Percentiles rank a stretch among this genome's conserved stretches.
Evolutionary conservation across 1,139 yeast genomes (phyloP).

Genomic region (Yamadazyma dendronema): DNA sequence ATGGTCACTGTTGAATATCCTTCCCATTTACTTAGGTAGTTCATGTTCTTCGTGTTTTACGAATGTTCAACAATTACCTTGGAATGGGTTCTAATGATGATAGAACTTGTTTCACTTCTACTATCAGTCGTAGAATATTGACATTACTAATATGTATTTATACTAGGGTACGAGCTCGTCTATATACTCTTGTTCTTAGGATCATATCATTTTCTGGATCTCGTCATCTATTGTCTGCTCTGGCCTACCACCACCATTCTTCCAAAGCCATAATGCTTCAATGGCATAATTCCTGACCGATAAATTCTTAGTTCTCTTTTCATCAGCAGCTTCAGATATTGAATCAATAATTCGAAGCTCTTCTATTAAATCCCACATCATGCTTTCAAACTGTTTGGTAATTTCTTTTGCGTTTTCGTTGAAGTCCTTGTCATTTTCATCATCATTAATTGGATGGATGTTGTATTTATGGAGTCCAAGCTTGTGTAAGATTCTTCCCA

Average conservation of each 20-base stretch:
- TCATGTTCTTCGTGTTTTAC: slow-evolving; percentile 3
- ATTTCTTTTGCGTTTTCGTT: slow-evolving; percentile 37
- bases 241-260: slow-evolving; percentile 65
- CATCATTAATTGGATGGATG: slow-evolving; percentile 40
- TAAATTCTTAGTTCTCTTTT: slow-evolving; percentile 58
- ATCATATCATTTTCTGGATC: slow-evolving; percentile 12
- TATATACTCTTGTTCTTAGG: no score
- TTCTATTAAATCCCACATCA: slow-evolving; percentile 75
- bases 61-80: background rate
- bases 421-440: slow-evolving; percentile 35
- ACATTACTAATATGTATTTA: background rate
- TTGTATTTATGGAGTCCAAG: slow-evolving; percentile 64
- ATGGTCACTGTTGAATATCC: background rate
- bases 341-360: slow-evolving; percentile 68
- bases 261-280: slow-evolving; percentile 95
- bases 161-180: no score
- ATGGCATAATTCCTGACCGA: slow-evolving; percentile 84
- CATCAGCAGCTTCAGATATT: slow-evolving; percentile 73
- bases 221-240: slow-evolving; percentile 11
- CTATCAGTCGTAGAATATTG: slow-evolving; percentile 1
- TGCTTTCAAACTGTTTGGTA: slow-evolving; percentile 50
- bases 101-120: slow-evolving; percentile 1
- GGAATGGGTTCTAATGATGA: background rate
- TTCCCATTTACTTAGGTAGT: no score
- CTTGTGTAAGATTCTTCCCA: slow-evolving; percentile 84